These are phyloP conservation scores for Epichloe glyceriae DNA, from an alignment of 2,329 filamentous ascomycete genomes.

Conservation along the genomic window DNA sequence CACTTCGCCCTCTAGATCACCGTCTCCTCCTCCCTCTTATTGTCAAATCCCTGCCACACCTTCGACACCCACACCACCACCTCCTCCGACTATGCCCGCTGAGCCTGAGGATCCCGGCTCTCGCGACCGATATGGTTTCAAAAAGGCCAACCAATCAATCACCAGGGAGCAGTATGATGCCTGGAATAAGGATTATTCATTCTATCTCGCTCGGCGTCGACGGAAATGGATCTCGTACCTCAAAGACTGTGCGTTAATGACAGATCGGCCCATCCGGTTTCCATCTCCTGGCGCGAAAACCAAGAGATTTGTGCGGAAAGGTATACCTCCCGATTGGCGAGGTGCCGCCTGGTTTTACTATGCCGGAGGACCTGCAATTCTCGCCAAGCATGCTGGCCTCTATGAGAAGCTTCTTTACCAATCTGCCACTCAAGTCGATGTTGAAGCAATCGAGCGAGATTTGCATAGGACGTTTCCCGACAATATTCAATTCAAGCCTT, in stretches of 20 bases:
- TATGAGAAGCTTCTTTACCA: constrained; percentile 59
- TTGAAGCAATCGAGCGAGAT: constrained; percentile 87
- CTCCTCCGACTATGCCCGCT: constrained; percentile 9
- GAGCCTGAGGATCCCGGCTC: constrained; percentile 34
- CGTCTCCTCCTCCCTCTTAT: background rate
- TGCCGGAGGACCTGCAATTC: constrained; percentile 68
- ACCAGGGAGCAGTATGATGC: constrained; percentile 64
- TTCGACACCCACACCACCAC: background rate
- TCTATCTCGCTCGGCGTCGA: constrained; percentile 59
- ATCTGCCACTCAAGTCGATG: constrained; percentile 56
- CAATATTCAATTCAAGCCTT: constrained; percentile 77
- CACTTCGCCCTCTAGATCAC: constrained; percentile 4
- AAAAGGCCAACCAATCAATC: constrained; percentile 72
- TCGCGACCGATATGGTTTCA: constrained; percentile 84
- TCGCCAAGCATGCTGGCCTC: constrained; percentile 62
- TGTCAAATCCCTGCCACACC: background rate
- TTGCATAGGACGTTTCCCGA: constrained; percentile 90
- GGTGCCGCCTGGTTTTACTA: constrained; percentile 98
- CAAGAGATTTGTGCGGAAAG: constrained; percentile 83
- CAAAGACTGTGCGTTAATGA: constrained; percentile 62
- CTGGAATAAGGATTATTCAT: constrained; percentile 65
- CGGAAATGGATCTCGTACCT: constrained; percentile 75
- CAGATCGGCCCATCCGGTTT: constrained; percentile 60
- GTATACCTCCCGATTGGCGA: constrained; percentile 84
- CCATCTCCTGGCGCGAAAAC: constrained; percentile 70